Conservation (phyloP, 352 stramenopile genomes). For the Globisporangium iwayamae region DNA sequence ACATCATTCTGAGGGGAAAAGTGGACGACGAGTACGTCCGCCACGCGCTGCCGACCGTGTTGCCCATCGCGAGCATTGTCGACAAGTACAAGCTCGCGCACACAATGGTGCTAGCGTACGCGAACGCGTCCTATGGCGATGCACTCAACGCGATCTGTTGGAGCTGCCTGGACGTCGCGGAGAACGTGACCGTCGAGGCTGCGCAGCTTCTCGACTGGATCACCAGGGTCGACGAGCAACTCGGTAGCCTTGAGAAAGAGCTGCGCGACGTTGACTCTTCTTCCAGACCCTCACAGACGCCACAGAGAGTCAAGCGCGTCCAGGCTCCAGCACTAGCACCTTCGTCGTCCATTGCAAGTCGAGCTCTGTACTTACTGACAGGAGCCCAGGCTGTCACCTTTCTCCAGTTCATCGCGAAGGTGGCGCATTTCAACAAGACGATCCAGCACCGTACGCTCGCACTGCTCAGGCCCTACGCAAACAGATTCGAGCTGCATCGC, state of each 20-base stretch:
- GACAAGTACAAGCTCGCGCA: constrained; percentile 55
- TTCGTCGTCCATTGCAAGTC: constrained; percentile 20
- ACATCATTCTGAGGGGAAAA: constrained; percentile 46
- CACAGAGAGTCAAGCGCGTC: constrained; percentile 1
- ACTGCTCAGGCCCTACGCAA: constrained; percentile 41
- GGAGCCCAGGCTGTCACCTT: constrained; percentile 52
- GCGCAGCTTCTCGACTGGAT: constrained; percentile 58
- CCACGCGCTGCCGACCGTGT: constrained; percentile 49
- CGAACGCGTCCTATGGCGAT: constrained; percentile 48
- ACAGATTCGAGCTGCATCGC: constrained; percentile 45
- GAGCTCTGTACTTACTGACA: constrained; percentile 56
- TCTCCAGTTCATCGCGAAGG: constrained; percentile 68
- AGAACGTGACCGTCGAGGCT: constrained; percentile 65
- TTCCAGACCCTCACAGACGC: constrained; percentile 1
- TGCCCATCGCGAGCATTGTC: constrained; percentile 50
- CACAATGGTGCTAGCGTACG: constrained; percentile 52
- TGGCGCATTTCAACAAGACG: constrained; percentile 53
- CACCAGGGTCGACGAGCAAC: constrained; percentile 22
- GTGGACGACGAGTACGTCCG: constrained; percentile 61
- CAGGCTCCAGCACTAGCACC: neutral
- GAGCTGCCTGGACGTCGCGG: constrained; percentile 65
- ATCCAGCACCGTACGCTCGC: constrained; percentile 44
- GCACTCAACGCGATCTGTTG: constrained; percentile 62
- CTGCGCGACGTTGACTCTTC: neutral
- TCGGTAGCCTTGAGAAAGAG: neutral